Evolutionary conservation across 2,329 filamentous ascomycete genomes (phyloP).

Genomic region (Juglanconis sp.): DNA sequence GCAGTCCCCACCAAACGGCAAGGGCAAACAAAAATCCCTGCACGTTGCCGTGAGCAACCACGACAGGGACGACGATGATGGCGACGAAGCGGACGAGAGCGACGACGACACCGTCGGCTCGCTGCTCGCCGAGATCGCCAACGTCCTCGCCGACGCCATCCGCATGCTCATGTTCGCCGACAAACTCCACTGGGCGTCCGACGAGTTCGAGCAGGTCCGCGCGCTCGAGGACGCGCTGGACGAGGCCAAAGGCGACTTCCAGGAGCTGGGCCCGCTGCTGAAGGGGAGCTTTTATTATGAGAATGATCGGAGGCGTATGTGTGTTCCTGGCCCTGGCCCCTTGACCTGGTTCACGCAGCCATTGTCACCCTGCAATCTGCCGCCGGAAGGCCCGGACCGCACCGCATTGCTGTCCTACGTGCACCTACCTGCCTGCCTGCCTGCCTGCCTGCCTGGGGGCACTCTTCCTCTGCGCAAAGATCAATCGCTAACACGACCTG

Average conservation of each 20-base stretch:
- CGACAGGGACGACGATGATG: conserved; percentile 7
- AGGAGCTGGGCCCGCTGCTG: conserved; percentile 52
- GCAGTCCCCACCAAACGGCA: not conserved
- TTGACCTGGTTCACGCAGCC: not conserved
- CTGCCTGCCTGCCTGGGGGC: too few relatives aligned
- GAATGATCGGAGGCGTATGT: conserved; percentile 52
- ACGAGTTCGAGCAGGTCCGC: conserved; percentile 58
- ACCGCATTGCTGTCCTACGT: not conserved
- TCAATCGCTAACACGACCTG: not conserved
- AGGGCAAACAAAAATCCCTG: not conserved
- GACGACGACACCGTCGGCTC: conserved; percentile 50
- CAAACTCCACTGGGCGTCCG: conserved; percentile 55
- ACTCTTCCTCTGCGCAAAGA: not conserved
- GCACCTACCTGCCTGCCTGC: too few relatives aligned
- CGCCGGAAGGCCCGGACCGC: too few relatives aligned
- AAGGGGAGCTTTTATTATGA: conserved; percentile 57
- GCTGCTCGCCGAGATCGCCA: conserved; percentile 57
- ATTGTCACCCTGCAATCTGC: not conserved
- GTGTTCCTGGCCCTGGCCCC: not conserved
- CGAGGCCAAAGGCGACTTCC: conserved; percentile 59
- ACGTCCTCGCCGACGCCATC: conserved; percentile 48
- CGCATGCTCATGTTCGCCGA: conserved; percentile 55
- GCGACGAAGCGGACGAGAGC: not conserved
- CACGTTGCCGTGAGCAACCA: not conserved
- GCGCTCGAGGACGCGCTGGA: conserved; percentile 54